A percentile compares a stretch with the other conserved stretches of the same genome.
These are phyloP conservation scores for Grigorovia yakushimaensis DNA, from an alignment of 805 yeast species.

Conservation along the genomic window DNA sequence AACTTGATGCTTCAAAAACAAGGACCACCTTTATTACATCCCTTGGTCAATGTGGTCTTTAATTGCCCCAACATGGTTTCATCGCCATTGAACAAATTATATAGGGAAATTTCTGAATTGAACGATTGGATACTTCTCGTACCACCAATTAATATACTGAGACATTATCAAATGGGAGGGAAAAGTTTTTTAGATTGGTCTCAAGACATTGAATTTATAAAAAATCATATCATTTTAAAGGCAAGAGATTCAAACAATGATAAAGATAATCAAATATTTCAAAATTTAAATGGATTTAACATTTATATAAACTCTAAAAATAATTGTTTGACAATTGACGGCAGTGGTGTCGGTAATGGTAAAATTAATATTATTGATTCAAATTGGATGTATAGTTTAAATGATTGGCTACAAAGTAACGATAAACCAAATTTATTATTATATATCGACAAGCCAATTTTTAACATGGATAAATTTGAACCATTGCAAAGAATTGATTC, in stretches of 20 bases:
- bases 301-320: neutral
- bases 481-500: neutral
- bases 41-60: constrained; percentile 55
- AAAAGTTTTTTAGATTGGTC: constrained; percentile 43
- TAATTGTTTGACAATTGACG: neutral
- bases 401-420: neutral
- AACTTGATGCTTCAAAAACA: neutral
- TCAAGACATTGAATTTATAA: constrained; percentile 11
- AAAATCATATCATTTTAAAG: constrained; percentile 34
- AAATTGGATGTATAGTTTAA: neutral
- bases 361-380: neutral
- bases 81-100: constrained; percentile 39
- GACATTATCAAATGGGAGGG: constrained; percentile 33
- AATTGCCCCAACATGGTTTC: constrained; percentile 47
- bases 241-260: neutral
- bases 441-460: neutral
- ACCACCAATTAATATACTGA: constrained; percentile 46
- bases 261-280: neutral
- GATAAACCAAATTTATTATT: neutral
- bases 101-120: constrained; percentile 37
- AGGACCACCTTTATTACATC: constrained; percentile 46
- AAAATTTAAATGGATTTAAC: neutral
- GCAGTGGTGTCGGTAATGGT: neutral
- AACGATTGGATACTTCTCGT: constrained; percentile 49
- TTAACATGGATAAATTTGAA: neutral